Base-by-base conservation (phyloP, 768 basidiomycete genomes). In the Podaxis sp. region DNA sequence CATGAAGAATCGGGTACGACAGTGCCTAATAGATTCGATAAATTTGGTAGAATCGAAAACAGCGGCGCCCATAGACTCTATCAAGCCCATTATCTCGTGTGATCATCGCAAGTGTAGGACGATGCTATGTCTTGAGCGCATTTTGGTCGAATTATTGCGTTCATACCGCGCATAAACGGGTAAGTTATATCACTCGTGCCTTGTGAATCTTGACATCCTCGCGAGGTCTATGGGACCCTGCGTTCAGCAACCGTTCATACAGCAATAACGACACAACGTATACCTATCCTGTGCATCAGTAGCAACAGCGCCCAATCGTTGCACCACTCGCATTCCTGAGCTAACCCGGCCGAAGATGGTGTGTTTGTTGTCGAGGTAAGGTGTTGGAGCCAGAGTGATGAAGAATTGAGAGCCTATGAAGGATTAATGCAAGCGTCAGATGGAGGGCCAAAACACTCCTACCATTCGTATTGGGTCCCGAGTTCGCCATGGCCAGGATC, bases 401-500 rank as follows among this genome's bases (percentile, higher is more conserved):
- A 98, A 97, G 78, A 98, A 98, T 73, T 98, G 96, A 17, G 94
- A 96, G 22, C 95, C 95, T 93, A 68, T 68, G 22, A 54, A 70
- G 39, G 56, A 63, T 60, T 52, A 38, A 63, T 11, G 52, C 24
- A 44, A 6, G 12, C 52, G 53, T 52, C 30, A 66, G 17, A 46
- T 36, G 60, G 17, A 84, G 71, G 65, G 68, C 42, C 42, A 51
- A 82, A 7, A 78, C 77, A 15, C 77, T 64, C 77, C 59, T 59
- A 86, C 93, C 90, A 69, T 94, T 95, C 26, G 90, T 90, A 72
- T 94, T 93, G n/a, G 92, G 92, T 11, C 96, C 96, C 51, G 96
- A 93, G 76, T 99, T 99, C 39, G 97, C 97, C 93, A 95, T 94
- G 8, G 93, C 95, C 26, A 99, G 86, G 63, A 98, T 95, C 22